Conservation (phyloP, 1,284 basidiomycete species). For the Sphaerobolus stellatus region DNA sequence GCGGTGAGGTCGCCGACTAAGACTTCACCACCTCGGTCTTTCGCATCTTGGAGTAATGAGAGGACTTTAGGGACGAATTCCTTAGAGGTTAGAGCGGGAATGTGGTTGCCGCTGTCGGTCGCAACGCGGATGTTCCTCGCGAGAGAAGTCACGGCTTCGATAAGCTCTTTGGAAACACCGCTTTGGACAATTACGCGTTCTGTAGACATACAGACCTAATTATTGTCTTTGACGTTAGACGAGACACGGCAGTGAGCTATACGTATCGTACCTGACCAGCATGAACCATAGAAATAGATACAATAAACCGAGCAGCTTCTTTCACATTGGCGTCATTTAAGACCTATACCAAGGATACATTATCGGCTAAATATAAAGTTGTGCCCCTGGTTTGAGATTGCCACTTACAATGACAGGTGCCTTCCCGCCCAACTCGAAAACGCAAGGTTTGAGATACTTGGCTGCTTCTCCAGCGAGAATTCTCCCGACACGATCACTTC, state of each 20-base stretch:
- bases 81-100: slow-evolving; percentile 31
- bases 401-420: slow-evolving; percentile 60
- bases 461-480: slow-evolving; percentile 72
- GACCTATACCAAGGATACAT: slow-evolving; percentile 35
- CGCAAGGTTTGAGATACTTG: slow-evolving; percentile 69
- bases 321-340: slow-evolving; percentile 60
- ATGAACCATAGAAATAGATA: slow-evolving; percentile 59
- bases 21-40: slow-evolving; percentile 50
- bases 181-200: slow-evolving; percentile 63
- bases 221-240: neutral
- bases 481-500: slow-evolving; percentile 66
- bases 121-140: slow-evolving; percentile 33
- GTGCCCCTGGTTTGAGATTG: neutral
- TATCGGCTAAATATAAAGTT: neutral
- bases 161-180: slow-evolving; percentile 34
- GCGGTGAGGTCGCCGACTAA: slow-evolving; percentile 45
- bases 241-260: neutral
- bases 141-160: slow-evolving; percentile 35
- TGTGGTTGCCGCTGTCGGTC: slow-evolving; percentile 20
- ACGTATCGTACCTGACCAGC: slow-evolving; percentile 37
- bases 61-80: slow-evolving; percentile 54
- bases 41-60: slow-evolving; percentile 49
- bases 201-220: slow-evolving; percentile 67
- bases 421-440: slow-evolving; percentile 76
- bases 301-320: slow-evolving; percentile 52